Evolutionary conservation across 352 stramenopile species (phyloP), one percentile per base, ranked within the genome.

Genomic region (Phytophthora citrophthora): DNA sequence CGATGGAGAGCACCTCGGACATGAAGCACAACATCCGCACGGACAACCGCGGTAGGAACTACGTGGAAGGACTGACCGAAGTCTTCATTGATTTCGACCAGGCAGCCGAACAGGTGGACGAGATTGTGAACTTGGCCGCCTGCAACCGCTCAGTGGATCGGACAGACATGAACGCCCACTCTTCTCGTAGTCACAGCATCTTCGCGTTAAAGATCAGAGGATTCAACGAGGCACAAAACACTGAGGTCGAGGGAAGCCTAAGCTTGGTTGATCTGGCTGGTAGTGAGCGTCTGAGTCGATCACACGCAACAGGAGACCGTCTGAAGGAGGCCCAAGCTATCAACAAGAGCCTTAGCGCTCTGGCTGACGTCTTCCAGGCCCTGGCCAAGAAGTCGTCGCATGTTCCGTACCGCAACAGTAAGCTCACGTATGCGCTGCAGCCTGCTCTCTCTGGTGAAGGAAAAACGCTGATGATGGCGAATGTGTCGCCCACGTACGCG

Each of bases 401-500:
- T 63, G 81, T 98, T 24, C 98, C 98, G 43, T 99, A 99, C 83
- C 84, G 98, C 47, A 99, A 99, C 78, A 98, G 89, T 36, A 99
- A 99, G 75, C 83, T 99, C 18, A 99, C 98, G 20, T 99, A 99
- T 73, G 88, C 99, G 36, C 85, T 99, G 18, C 97, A 99, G 81
- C 97, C 98, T 48, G 98, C 96, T 61, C 89, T 99, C 5, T 98
- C 95, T 61, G 97, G 97, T 9, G 96, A 99, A 79, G 97, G 97
- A 39, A 99, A 99, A 83, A 99, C 97, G 61, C 83, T 99, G 38
- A 99, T 99, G 97, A 99, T 99, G 87, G 97, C 99, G 39, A 99
- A 99, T 72, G 75, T 99, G 24, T 99, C 94, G 67, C 97, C 98
- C 3, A 99, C 97, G 16, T 84, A 91, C 26, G 79, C 88, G 43